A percentile compares a stretch with the other conserved stretches of the same genome.
phyloP scores from a whole-genome alignment of 768 basidiomycete species.

The Royoungia palumana region DNA sequence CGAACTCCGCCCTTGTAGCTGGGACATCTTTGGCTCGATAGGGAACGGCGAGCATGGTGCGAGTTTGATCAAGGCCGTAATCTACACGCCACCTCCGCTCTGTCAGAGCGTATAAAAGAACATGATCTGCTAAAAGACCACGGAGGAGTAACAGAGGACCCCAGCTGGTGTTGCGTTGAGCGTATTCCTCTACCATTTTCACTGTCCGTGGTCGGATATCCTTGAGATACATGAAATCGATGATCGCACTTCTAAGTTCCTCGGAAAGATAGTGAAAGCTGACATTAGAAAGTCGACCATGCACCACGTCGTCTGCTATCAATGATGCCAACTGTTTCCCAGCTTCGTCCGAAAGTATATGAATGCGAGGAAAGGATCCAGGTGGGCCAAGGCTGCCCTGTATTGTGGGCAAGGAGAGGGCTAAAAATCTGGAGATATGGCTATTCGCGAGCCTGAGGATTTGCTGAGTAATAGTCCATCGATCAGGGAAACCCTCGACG shows the following conservation, averaged over 20 bases:
- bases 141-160: conserved; percentile 30
- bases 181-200: conserved; percentile 7
- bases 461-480: conserved; percentile 34
- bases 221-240: conserved; percentile 22
- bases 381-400: conserved; percentile 12
- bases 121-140: conserved; percentile 32
- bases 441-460: conserved; percentile 26
- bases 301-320: conserved; percentile 4
- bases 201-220: neutral
- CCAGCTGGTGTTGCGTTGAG: conserved; percentile 12
- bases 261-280: conserved; percentile 1
- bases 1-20: too few species aligned
- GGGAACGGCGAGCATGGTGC: too few species aligned
- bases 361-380: conserved; percentile 16
- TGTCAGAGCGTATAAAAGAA: conserved; percentile 29
- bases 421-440: conserved; percentile 1
- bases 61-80: conserved; percentile 31
- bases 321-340: conserved; percentile 2
- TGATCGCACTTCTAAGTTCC: neutral
- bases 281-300: conserved; percentile 8
- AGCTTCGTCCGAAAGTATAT: conserved; percentile 7
- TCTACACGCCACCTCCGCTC: conserved; percentile 40
- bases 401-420: conserved; percentile 10
- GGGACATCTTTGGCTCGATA: too few species aligned
- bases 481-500: conserved; percentile 30